Percentiles rank a stretch among this genome's conserved stretches.
These are phyloP conservation scores for Ganoderma sp. DNA, from an alignment of 1,284 basidiomycete species.

Conservation along the genomic window DNA sequence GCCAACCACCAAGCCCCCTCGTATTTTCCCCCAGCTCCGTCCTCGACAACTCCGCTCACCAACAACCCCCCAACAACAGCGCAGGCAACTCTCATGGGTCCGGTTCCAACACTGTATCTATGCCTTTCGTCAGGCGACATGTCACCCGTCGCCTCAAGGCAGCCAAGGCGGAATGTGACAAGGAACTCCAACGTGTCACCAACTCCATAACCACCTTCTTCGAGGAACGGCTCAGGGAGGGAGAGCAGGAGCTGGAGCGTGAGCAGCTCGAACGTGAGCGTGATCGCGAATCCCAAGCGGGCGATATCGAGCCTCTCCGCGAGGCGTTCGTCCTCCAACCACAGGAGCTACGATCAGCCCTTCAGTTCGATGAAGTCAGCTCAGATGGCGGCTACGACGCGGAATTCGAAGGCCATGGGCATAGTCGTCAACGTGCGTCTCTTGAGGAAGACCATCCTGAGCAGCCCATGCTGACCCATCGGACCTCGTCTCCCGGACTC, in stretches of 20 bases:
- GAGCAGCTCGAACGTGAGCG: slow-evolving; percentile 55
- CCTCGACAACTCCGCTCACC: slow-evolving; percentile 57
- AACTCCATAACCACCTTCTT: slow-evolving; percentile 94
- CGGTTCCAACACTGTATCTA: slow-evolving; percentile 76
- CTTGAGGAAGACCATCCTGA: slow-evolving; percentile 48
- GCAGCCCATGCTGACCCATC: slow-evolving; percentile 57
- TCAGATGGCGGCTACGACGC: slow-evolving; percentile 82
- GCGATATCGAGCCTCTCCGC: slow-evolving; percentile 59
- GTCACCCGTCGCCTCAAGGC: slow-evolving; percentile 91
- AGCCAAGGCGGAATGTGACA: slow-evolving; percentile 96
- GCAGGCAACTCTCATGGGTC: slow-evolving; percentile 52
- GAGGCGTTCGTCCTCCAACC: slow-evolving; percentile 66
- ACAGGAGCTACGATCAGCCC: slow-evolving; percentile 57
- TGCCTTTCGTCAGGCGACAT: slow-evolving; percentile 92
- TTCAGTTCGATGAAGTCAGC: slow-evolving; percentile 71
- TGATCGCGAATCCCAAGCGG: slow-evolving; percentile 51
- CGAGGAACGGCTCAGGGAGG: slow-evolving; percentile 83
- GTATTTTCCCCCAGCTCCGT: slow-evolving; percentile 73
- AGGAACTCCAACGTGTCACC: slow-evolving; percentile 90
- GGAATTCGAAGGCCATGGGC: slow-evolving; percentile 66
- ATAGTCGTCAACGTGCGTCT: slow-evolving; percentile 79
- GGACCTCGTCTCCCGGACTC: slow-evolving; percentile 59
- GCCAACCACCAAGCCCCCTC: slow-evolving; percentile 77
- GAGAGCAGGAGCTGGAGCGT: slow-evolving; percentile 67
- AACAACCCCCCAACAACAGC: slow-evolving; percentile 39